Evolutionary conservation across 1,284 basidiomycete genomes (phyloP).

Genomic region (Ganoderma multipileum): DNA sequence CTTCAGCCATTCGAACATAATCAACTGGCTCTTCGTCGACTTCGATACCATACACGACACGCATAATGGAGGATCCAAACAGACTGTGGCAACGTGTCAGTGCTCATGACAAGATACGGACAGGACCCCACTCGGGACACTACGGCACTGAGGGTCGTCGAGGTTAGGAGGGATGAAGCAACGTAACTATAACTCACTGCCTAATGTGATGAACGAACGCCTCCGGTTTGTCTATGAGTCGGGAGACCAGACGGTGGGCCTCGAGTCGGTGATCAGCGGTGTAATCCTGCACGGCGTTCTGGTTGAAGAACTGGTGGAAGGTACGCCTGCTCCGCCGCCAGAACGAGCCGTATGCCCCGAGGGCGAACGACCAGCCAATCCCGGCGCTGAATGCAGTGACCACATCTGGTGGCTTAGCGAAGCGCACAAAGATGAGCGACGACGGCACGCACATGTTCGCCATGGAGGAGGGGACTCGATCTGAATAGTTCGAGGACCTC

Average conservation of each 20-base stretch:
- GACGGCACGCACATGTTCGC: background rate
- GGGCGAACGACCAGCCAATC: too few species aligned
- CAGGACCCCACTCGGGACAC: too few species aligned
- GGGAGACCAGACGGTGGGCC: constrained; percentile 14
- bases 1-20: constrained; percentile 19
- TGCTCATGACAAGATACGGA: background rate
- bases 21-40: constrained; percentile 35
- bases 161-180: too few species aligned
- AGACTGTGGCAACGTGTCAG: constrained; percentile 27
- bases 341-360: constrained; percentile 22
- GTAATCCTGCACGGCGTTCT: constrained; percentile 12
- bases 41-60: constrained; percentile 42
- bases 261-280: constrained; percentile 13
- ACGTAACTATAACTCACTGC: constrained; percentile 26
- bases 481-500: constrained; percentile 11
- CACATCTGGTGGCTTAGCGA: too few species aligned
- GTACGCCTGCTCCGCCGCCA: constrained; percentile 18
- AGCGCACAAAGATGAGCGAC: too few species aligned
- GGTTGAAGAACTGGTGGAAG: constrained; percentile 29
- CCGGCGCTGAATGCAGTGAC: constrained; percentile 1
- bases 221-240: constrained; percentile 13
- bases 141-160: too few species aligned
- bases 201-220: constrained; percentile 25
- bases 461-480: constrained; percentile 2
- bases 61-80: constrained; percentile 40